Evolutionary conservation across 2,329 filamentous ascomycete genomes (phyloP), one percentile per base, ranked within the genome.

Genomic region (Didymella lethalis): DNA sequence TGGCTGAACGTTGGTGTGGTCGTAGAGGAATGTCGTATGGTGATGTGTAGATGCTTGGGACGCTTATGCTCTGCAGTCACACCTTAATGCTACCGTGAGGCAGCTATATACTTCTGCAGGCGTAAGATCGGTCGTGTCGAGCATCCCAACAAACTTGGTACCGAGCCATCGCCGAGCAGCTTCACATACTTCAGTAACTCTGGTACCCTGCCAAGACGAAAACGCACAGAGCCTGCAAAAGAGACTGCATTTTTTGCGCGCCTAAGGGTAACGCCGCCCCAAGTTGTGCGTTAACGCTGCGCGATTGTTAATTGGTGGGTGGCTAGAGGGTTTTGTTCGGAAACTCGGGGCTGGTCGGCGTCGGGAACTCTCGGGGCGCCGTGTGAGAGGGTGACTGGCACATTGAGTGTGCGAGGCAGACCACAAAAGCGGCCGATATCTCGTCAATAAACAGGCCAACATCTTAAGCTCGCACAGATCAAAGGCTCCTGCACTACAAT

Each of bases 91-190:
- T 32, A 36, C 25, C 38, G 20, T 31, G 2, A 5, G 10, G 34
- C 18, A 34, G 7, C 18, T 54, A 46, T 58, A 54, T 58, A 58
- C 31, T 28, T 18, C 3, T 36, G 4, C 16, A 58, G 14, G 12
- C 25, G 28, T 38, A 40, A 40, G 23, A 23, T 36, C 23, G 32
- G 43, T 23, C 46, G 28, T 29, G 28, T 31, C 29, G 12, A 31
- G 29, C 29, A 31, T 18, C 49, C 45, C 45, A 58, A 54, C 55
- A 58, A 45, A 16, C 10, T 41, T 28, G 12, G 31, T 16, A 28
- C 56, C 56, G 56, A 59, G 56, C 20, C 18, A 59, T 54, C 50
- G 26, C 56, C 56, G 56, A 49, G 41, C 14, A 20, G 11, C 49
- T 45, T 53, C 31, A 49, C 4, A 16, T 7, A 44, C 18, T 11